Conservation (phyloP, 352 stramenopile species). For the Achlya hypogyna region DNA sequence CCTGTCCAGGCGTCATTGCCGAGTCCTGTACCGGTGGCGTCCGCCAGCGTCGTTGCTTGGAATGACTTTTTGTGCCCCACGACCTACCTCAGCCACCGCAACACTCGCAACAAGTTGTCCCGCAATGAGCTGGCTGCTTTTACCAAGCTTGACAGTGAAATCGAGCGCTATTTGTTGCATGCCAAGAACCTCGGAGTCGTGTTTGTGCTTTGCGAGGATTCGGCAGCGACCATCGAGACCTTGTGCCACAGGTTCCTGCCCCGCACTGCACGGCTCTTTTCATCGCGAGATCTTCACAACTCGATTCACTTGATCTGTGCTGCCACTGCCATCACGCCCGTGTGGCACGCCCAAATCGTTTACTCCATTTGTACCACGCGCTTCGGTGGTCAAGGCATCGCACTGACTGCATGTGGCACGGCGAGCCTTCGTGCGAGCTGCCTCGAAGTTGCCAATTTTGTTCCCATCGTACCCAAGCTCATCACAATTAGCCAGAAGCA, state of each 20-base stretch:
- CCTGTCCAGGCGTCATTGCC: not conserved
- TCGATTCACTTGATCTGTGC: conserved; percentile 1
- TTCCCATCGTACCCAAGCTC: not conserved
- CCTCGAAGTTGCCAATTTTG: not conserved
- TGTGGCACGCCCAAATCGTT: not conserved
- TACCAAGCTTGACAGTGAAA: not conserved
- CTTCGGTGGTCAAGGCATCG: not conserved
- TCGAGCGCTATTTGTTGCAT: not conserved
- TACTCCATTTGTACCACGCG: not conserved
- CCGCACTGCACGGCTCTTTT: not conserved
- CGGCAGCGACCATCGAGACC: not conserved
- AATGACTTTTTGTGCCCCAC: conserved; percentile 7
- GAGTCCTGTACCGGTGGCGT: not conserved
- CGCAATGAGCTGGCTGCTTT: not conserved
- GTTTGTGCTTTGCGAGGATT: not conserved
- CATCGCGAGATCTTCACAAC: not conserved
- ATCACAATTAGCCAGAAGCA: not conserved
- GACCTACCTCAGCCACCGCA: not conserved
- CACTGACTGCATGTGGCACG: not conserved
- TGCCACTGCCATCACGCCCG: not conserved
- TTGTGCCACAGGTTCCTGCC: not conserved
- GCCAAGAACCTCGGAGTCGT: not conserved
- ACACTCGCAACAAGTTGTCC: not conserved
- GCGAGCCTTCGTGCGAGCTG: not conserved
- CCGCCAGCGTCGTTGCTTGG: not conserved